phyloP scores from a whole-genome alignment of 2,329 filamentous ascomycete genomes.

The Thielaviopsis populi region DNA sequence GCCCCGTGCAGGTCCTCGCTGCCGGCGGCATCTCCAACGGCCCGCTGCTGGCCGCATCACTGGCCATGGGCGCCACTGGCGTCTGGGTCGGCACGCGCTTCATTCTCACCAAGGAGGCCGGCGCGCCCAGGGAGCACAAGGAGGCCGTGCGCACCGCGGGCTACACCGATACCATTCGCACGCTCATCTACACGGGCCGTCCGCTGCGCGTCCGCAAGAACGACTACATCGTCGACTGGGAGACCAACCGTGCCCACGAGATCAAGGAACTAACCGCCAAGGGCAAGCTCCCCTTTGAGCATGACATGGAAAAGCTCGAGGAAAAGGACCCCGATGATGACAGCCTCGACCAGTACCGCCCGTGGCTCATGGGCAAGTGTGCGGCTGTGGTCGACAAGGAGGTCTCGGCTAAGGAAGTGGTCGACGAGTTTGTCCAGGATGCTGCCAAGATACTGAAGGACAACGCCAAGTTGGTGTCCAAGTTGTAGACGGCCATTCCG shows the following conservation, averaged over 20 bases:
- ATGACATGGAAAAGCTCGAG: slow-evolving; percentile 73
- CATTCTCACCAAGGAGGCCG: slow-evolving; percentile 84
- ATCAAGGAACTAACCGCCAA: slow-evolving; percentile 83
- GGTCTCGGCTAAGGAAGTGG: slow-evolving; percentile 78
- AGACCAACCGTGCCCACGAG: slow-evolving; percentile 75
- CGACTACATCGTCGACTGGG: slow-evolving; percentile 90
- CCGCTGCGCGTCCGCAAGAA: slow-evolving; percentile 89
- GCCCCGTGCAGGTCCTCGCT: slow-evolving; percentile 79
- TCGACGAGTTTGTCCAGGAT: slow-evolving; percentile 84
- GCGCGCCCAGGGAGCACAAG: slow-evolving; percentile 85
- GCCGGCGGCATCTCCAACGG: slow-evolving; percentile 92
- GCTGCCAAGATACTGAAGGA: slow-evolving; percentile 56
- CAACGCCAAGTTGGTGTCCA: slow-evolving; percentile 48
- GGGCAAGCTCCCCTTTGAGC: slow-evolving; percentile 85
- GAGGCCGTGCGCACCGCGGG: slow-evolving; percentile 82
- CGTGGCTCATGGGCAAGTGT: slow-evolving; percentile 93
- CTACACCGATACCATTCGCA: slow-evolving; percentile 92
- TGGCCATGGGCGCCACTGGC: slow-evolving; percentile 82
- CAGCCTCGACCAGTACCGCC: slow-evolving; percentile 76
- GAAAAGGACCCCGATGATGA: slow-evolving; percentile 61
- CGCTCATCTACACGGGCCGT: slow-evolving; percentile 95
- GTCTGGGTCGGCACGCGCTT: slow-evolving; percentile 98
- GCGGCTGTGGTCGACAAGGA: slow-evolving; percentile 86
- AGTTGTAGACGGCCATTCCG: slow-evolving; percentile 39
- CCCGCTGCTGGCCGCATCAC: slow-evolving; percentile 70